Evolutionary conservation across 2,329 filamentous ascomycete species (phyloP), one percentile per base, ranked within the genome.

Genomic region (Fusarium longipes): DNA sequence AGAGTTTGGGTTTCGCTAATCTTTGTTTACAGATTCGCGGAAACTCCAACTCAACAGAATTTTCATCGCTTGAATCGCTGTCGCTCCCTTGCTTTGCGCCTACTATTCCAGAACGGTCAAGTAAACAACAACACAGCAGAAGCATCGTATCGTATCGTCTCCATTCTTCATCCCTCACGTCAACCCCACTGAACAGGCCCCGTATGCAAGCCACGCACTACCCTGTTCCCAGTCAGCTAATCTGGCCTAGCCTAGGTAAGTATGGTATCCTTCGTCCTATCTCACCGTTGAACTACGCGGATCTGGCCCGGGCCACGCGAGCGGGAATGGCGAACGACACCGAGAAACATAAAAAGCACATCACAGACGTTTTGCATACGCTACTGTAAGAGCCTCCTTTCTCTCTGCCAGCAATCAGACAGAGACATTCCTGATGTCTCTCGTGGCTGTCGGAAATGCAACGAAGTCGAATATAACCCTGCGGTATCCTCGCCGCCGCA

Each of bases 11-110:
- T 7, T 33, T 55, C n/a, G 20, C 29, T n/a, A 50, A 29, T 49
- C 14, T 63, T n/a, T 17, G 20, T 18, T 15, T 29, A 45, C n/a
- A 25, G 33, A 36, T 39, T n/a, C 36, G n/a, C 29, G 14, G 25
- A 42, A 20, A 18, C 12, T 17, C 20, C 18, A 33, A 27, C 47
- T 68, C 50, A 53, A 60, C 65, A 65, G 29, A 49, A 49, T 38
- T 38, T 18, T 36, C 32, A 38, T 36, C 32, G 33, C 32, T 38
- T 36, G 25, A 65, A 48, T 53, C 33, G 22, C 22, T 52, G 49
- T 54, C 29, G 14, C 29, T 65, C 65, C 65, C 65, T 67, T 67
- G 38, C 65, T 35, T 67, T 27, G 60, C 65, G 64, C 38, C 59
- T 49, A 47, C 36, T 30, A 39, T 52, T 55, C 57, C 38, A 51